These are phyloP conservation scores for Rhododendron kiyosumense DNA, from an alignment of 148 eudicot species.

Conservation along the genomic window DNA sequence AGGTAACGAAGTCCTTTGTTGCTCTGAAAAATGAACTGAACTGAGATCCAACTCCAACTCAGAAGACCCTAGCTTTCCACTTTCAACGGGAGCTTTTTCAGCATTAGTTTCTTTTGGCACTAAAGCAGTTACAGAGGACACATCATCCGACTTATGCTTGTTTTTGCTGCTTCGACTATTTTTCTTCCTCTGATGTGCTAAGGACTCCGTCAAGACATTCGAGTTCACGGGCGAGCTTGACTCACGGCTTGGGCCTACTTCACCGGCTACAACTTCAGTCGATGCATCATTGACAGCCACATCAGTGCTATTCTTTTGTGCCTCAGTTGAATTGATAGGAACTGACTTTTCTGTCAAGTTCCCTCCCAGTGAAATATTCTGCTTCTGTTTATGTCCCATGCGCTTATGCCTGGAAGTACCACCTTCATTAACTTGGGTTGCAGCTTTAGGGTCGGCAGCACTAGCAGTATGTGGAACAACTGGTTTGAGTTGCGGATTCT, in stretches of 20 bases:
- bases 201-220: conserved; percentile 27
- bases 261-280: conserved; percentile 22
- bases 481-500: conserved; percentile 17
- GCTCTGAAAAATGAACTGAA: conserved; percentile 36
- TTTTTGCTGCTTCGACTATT: conserved; percentile 45
- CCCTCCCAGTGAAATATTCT: conserved; percentile 32
- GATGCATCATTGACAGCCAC: conserved; percentile 12
- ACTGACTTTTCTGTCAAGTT: conserved; percentile 26
- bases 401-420: conserved; percentile 43
- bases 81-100: conserved; percentile 29
- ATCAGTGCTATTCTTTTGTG: conserved; percentile 8
- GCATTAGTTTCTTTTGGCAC: conserved; percentile 28
- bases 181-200: conserved; percentile 51
- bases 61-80: conserved; percentile 24
- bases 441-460: conserved; percentile 26
- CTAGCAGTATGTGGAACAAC: conserved; percentile 22
- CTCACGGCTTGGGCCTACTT: conserved; percentile 18
- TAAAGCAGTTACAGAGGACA: conserved; percentile 22
- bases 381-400: conserved; percentile 50
- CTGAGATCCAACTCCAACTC: conserved; percentile 24
- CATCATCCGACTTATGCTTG: conserved; percentile 55
- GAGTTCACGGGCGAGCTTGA: conserved; percentile 18
- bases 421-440: conserved; percentile 34
- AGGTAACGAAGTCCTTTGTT: conserved; percentile 29
- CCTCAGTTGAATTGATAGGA: conserved; percentile 13